These are phyloP conservation scores for Furcasterigmium furcatum DNA, from an alignment of 2,329 filamentous ascomycete genomes.

Conservation along the genomic window DNA sequence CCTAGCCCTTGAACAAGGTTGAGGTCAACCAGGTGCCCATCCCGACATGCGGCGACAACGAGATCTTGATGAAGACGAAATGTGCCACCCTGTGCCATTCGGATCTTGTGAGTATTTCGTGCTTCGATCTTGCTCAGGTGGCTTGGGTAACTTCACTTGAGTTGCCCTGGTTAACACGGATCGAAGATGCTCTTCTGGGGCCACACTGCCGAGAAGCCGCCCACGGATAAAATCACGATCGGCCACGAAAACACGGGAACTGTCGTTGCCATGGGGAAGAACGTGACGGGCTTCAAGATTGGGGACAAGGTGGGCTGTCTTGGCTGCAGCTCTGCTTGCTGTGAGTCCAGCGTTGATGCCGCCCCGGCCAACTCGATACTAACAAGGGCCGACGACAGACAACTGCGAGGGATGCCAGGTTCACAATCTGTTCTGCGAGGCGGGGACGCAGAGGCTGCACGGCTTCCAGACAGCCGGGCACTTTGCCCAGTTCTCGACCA, in stretches of 20 bases:
- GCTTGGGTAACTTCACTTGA: background rate
- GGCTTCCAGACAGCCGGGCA: slow-evolving; percentile 16
- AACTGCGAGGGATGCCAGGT: slow-evolving; percentile 12
- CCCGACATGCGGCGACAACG: slow-evolving; percentile 7
- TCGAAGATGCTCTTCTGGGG: slow-evolving; percentile 14
- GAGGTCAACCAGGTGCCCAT: slow-evolving; percentile 12
- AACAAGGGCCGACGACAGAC: background rate
- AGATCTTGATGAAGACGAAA: slow-evolving; percentile 12
- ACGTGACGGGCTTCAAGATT: slow-evolving; percentile 24
- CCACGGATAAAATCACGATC: slow-evolving; percentile 13
- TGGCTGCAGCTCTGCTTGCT: slow-evolving; percentile 12
- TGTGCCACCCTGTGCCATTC: slow-evolving; percentile 7
- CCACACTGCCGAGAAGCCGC: slow-evolving; percentile 14
- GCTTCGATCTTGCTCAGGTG: background rate
- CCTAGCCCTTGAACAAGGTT: slow-evolving; percentile 7
- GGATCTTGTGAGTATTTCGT: slow-evolving; percentile 1
- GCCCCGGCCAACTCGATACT: background rate
- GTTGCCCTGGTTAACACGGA: background rate
- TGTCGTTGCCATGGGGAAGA: slow-evolving; percentile 52
- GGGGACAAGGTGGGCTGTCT: slow-evolving; percentile 50
- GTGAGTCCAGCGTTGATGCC: background rate
- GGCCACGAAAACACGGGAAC: slow-evolving; percentile 65
- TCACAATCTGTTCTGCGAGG: slow-evolving; percentile 13
- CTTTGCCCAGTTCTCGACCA: slow-evolving; percentile 17
- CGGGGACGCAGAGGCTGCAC: slow-evolving; percentile 15